These are phyloP conservation scores for Wickerhamomyces ciferrii DNA, from an alignment of 805 yeast species.

Conservation along the genomic window DNA sequence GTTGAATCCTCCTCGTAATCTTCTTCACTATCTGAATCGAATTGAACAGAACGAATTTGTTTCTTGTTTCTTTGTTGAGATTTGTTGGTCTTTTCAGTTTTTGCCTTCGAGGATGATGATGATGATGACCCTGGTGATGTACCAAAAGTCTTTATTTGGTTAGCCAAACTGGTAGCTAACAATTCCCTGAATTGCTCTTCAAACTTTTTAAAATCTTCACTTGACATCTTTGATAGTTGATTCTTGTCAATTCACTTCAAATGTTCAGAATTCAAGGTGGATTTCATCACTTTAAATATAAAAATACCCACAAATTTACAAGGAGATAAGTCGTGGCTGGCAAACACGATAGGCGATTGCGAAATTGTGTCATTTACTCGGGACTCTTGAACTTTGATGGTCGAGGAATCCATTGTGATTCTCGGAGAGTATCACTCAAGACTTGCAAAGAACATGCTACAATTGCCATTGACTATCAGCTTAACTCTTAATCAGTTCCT, in stretches of 20 bases:
- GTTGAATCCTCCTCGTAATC: constrained; percentile 5
- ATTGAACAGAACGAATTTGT: constrained; percentile 3
- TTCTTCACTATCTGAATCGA: constrained; percentile 17
- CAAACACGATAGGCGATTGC: neutral
- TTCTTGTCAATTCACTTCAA: too few species aligned
- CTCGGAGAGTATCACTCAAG: too few species aligned
- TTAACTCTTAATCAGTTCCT: too few species aligned
- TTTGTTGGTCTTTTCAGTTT: constrained; percentile 1
- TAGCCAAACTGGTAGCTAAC: neutral
- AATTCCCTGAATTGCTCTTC: neutral
- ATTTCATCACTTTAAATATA: neutral
- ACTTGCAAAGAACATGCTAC: too few species aligned
- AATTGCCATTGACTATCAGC: too few species aligned
- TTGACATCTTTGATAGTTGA: neutral
- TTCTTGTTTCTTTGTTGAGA: neutral
- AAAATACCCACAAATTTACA: neutral
- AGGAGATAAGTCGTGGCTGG: neutral
- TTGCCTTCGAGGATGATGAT: neutral
- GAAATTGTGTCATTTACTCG: neutral
- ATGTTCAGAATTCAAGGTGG: neutral
- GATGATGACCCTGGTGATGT: neutral
- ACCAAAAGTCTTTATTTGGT: neutral
- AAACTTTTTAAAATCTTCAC: neutral
- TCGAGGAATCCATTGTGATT: neutral
- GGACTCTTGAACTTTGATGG: neutral